These are phyloP conservation scores for Dendrobium officinale DNA, from an alignment of 106 monocot species.

Conservation along the genomic window DNA sequence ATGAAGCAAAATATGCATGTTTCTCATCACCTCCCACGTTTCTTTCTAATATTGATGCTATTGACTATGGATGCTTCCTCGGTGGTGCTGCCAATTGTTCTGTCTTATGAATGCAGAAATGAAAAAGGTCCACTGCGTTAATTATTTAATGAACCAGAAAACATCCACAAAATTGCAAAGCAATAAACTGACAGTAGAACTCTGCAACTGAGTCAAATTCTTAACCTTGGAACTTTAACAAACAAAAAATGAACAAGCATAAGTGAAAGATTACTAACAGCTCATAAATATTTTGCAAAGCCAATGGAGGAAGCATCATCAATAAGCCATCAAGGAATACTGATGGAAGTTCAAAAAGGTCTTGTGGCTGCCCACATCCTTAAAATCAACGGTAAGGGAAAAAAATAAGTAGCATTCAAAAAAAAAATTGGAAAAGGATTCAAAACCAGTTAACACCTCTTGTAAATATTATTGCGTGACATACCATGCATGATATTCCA, in stretches of 20 bases:
- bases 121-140: not conserved
- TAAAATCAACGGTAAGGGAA: not conserved
- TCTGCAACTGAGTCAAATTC: not conserved
- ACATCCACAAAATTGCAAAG: not conserved
- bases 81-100: slow-evolving; percentile 7
- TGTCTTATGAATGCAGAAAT: slow-evolving; percentile 5
- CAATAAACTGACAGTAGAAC: not conserved
- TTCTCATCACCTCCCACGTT: slow-evolving; percentile 20
- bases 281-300: slow-evolving; percentile 10
- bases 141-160: not conserved
- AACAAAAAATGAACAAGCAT: not conserved
- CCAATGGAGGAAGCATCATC: slow-evolving; percentile 8
- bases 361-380: not conserved
- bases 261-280: slow-evolving; percentile 3
- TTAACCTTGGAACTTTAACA: not conserved
- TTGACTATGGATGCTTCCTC: slow-evolving; percentile 3
- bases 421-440: not conserved
- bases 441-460: not conserved
- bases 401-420: not conserved
- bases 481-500: slow-evolving; percentile 9
- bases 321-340: slow-evolving; percentile 1
- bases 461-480: not conserved
- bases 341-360: slow-evolving; percentile 8
- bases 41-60: slow-evolving; percentile 7
- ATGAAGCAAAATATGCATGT: not conserved